These are phyloP conservation scores for Monosporascus sp. DNA, from an alignment of 2,329 filamentous ascomycete species.

Conservation along the genomic window DNA sequence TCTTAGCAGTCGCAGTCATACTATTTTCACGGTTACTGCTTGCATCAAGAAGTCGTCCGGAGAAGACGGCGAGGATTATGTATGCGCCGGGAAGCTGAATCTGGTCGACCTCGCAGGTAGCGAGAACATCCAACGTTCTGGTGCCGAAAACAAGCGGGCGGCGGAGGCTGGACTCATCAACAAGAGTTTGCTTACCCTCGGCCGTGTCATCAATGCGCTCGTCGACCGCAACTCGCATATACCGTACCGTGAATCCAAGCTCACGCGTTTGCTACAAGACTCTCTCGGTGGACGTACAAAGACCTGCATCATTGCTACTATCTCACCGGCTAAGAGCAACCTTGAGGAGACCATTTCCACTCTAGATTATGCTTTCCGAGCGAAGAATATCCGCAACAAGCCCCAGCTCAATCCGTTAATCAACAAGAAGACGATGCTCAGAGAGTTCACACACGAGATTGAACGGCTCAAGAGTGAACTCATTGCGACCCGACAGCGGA, in stretches of 20 bases:
- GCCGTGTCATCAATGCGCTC: conserved; percentile 93
- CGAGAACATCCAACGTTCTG: conserved; percentile 95
- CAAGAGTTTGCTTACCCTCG: conserved; percentile 90
- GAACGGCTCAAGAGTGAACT: conserved; percentile 92
- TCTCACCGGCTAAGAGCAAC: conserved; percentile 91
- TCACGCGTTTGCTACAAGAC: conserved; percentile 91
- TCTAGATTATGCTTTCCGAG: conserved; percentile 92
- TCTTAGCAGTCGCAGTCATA: conserved; percentile 92
- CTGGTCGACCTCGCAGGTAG: conserved; percentile 94
- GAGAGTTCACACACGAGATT: conserved; percentile 87
- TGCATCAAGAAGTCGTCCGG: conserved; percentile 75
- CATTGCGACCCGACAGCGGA: conserved; percentile 85
- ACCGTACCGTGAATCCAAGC: conserved; percentile 87
- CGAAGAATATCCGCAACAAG: conserved; percentile 98
- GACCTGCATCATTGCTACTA: conserved; percentile 96
- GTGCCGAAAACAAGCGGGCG: conserved; percentile 95
- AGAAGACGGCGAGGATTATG: conserved; percentile 81
- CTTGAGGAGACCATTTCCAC: conserved; percentile 98
- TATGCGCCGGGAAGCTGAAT: conserved; percentile 90
- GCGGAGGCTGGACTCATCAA: conserved; percentile 96
- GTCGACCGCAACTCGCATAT: conserved; percentile 89
- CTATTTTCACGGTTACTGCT: conserved; percentile 92
- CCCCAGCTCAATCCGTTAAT: conserved; percentile 90
- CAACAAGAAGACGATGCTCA: conserved; percentile 86
- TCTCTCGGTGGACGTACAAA: conserved; percentile 93